Evolutionary conservation across 306 rosid genomes (phyloP).

Genomic region (Vachellia collinsii): DNA sequence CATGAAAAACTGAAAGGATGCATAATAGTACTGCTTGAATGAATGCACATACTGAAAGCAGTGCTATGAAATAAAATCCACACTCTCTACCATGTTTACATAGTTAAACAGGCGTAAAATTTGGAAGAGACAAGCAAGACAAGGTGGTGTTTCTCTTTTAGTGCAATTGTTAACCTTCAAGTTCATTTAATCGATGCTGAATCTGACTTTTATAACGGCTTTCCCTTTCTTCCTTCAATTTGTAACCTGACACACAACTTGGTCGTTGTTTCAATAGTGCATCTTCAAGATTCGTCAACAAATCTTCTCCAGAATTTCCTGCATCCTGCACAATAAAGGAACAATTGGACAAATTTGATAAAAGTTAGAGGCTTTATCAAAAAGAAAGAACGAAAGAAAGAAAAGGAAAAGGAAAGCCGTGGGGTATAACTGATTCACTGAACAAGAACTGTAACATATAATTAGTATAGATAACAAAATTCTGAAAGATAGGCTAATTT

Average conservation of each 20-base stretch:
- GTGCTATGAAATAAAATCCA: neutral
- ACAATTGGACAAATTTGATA: conserved; percentile 7
- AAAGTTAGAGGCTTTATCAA: conserved; percentile 1
- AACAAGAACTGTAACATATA: conserved; percentile 23
- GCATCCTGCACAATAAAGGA: conserved; percentile 53
- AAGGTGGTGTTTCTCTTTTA: conserved; percentile 13
- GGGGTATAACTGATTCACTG: neutral
- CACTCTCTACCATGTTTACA: conserved; percentile 23
- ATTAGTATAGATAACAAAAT: conserved; percentile 6
- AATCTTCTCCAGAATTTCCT: conserved; percentile 48
- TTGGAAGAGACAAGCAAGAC: conserved; percentile 9
- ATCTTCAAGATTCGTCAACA: conserved; percentile 68
- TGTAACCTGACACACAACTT: conserved; percentile 53
- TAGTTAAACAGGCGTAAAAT: conserved; percentile 27
- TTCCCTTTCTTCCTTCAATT: conserved; percentile 53
- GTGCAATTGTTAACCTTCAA: conserved; percentile 65
- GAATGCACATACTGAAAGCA: neutral
- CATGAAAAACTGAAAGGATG: conserved; percentile 20
- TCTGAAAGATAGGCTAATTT: neutral
- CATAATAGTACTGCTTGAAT: neutral
- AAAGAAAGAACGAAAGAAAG: too few relatives aligned
- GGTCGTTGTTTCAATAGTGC: conserved; percentile 63
- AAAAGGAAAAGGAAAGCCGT: neutral
- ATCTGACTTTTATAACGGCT: conserved; percentile 63
- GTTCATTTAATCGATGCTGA: conserved; percentile 69